Base-by-base conservation (phyloP, 805 yeast species). In the Wickerhamiella parazyma region DNA sequence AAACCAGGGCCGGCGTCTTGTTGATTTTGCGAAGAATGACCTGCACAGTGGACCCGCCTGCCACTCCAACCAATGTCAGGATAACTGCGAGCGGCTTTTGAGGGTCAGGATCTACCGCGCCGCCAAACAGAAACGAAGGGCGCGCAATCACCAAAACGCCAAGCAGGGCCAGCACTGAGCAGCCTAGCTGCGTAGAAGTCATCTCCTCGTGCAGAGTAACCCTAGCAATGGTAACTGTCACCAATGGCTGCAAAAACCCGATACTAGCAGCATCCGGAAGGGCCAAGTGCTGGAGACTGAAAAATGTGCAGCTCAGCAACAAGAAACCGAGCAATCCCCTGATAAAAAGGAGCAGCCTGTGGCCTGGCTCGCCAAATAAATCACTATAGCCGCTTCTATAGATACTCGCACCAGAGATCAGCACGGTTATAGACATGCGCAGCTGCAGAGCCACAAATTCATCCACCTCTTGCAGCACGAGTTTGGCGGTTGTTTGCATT, bases 181-280 rank as follows among this genome's bases (percentile, higher is more conserved):
- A 86, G 0, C 69, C 54, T 0, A 77, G 81, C 60, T 87, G 95
- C 9, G 75, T 54, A 22, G 67, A 49, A 4, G 83, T 72, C 58
- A 80, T 80, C 8, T 69, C 60, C 55, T 86, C 95, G 36, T 73
- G 69, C 25, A 86, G 61, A 3, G 81, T 56, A 1, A 74, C 48
- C 69, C 78, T 77, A 0, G 95, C 94, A 44, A 80, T 59, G 19
- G 84, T 59, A 0, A 84, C 82, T 0, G 94, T 80, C 16, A 81
- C 71, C 43, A 81, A 69, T 0, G 96, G 96, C 0, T 76, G 67
- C 54, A 86, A 60, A 51, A 86, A 87, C 1, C 89, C 75, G 41
- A 86, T 78, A n/a, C 81, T 78, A 1, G 84, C 78, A 0, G 91
- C 81, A 55, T 86, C 95, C 11, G 89, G 77, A 4, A 86, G 70